Percentiles rank a stretch among this genome's conserved stretches.
These are phyloP conservation scores for Cladobotryum mycophilum DNA, from an alignment of 2,329 filamentous ascomycete species.

Conservation along the genomic window DNA sequence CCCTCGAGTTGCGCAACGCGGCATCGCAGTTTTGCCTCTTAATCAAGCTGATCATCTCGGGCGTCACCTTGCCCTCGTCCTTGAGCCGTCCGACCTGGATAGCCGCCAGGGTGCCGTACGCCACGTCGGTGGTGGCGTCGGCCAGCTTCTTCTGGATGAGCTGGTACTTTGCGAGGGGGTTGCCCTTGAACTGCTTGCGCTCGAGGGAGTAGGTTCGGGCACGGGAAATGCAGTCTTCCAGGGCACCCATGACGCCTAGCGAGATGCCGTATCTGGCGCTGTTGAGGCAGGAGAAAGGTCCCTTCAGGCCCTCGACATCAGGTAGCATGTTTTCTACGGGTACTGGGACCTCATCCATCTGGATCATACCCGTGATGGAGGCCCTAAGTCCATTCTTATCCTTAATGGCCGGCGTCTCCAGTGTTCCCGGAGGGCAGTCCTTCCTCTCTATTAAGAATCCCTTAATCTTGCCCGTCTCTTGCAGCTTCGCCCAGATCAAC, in stretches of 20 bases:
- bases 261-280: constrained; percentile 90
- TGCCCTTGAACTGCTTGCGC: constrained; percentile 91
- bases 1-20: constrained; percentile 71
- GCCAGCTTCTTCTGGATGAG: constrained; percentile 96
- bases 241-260: constrained; percentile 84
- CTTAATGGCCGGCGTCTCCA: constrained; percentile 88
- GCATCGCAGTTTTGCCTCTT: constrained; percentile 97
- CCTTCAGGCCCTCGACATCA: constrained; percentile 74
- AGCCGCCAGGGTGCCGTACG: constrained; percentile 83
- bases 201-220: constrained; percentile 85
- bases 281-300: constrained; percentile 92
- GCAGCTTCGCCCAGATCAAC: constrained; percentile 87
- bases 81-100: constrained; percentile 89
- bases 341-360: constrained; percentile 85
- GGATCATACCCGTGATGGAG: constrained; percentile 96
- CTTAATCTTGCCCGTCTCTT: constrained; percentile 86
- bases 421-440: constrained; percentile 76
- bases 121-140: constrained; percentile 84
- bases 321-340: constrained; percentile 92
- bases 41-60: constrained; percentile 96
- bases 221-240: constrained; percentile 83
- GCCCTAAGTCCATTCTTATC: constrained; percentile 92
- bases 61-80: constrained; percentile 78
- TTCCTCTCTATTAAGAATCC: constrained; percentile 86
- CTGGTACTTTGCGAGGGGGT: constrained; percentile 93